Evolutionary conservation across 2,329 filamentous ascomycete genomes (phyloP), one percentile per base, ranked within the genome.

Genomic region (Trichoderma guizhouense): DNA sequence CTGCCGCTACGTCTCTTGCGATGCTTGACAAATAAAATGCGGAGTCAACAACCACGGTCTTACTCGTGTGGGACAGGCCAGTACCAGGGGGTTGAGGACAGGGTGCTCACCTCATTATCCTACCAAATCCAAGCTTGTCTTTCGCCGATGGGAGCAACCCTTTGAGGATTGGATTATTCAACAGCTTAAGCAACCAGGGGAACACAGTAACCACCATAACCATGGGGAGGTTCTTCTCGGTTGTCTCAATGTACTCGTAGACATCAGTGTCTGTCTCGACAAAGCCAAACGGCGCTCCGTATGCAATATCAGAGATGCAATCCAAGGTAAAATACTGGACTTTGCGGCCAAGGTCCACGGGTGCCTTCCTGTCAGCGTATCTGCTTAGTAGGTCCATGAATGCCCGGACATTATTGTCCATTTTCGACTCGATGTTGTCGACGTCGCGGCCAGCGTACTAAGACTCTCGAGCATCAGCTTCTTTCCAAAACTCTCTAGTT

Each of bases 261-360:
- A 84, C 80, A 72, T 88, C 86, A 4, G 79, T 76, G 74, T 88
- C 84, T 6, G 80, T 75, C n/a, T 82, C 81, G 0, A 88, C 74
- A 73, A 84, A 85, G 14, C 86, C 86, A 72, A 88, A 87, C 0
- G 82, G 76, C 64, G 84, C 75, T 12, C 87, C 87, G 58, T 89
- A 85, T 0, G 85, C 85, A 5, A 90, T 76, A 57, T 84, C 83
- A 39, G 83, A 86, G 73, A 90, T 87, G 51, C 88, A 84, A 72
- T 90, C 88, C 5, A 89, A 79, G 0, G 86, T 87, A 69, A 89
- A 85, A 79, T 82, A 88, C 55, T 87, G 85, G 3, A 83, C 81
- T 72, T 86, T 86, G 82, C 84, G 66, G 86, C 71, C 74, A 34
- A 76, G 64, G 67, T 76, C 75, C 8, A 76, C 65, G 5, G 72